Conservation (phyloP, 1,284 basidiomycete genomes). For the Sanghuangporus sanghuang region DNA sequence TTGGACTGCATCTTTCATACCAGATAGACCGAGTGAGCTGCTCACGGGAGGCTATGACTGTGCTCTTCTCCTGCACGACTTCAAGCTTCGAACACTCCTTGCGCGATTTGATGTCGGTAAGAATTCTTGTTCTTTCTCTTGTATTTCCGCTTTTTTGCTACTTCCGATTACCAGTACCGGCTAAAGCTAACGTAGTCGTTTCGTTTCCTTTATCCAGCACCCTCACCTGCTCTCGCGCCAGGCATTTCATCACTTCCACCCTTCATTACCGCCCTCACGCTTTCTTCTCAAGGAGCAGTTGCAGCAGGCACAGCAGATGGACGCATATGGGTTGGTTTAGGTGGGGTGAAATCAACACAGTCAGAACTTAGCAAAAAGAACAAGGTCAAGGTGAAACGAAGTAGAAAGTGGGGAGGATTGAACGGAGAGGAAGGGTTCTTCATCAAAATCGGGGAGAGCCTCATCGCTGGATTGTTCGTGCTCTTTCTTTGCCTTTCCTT, state of each 20-base stretch:
- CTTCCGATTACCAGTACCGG: background rate
- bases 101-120: conserved; percentile 57
- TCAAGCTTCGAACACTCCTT: conserved; percentile 47
- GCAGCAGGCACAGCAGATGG: conserved; percentile 75
- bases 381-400: conserved; percentile 50
- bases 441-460: conserved; percentile 58
- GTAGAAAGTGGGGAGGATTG: conserved; percentile 69
- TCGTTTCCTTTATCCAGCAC: conserved; percentile 25
- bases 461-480: conserved; percentile 61
- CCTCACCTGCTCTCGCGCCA: conserved; percentile 33
- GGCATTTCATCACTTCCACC: conserved; percentile 63
- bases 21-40: conserved; percentile 60
- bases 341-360: conserved; percentile 49
- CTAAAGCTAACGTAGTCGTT: background rate
- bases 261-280: conserved; percentile 56
- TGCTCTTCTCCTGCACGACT: conserved; percentile 63
- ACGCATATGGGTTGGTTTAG: conserved; percentile 58
- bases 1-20: conserved; percentile 61
- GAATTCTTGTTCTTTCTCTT: conserved; percentile 19
- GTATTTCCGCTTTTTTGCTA: background rate
- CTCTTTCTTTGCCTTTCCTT: background rate
- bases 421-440: conserved; percentile 40
- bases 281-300: conserved; percentile 52
- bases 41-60: conserved; percentile 75
- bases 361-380: conserved; percentile 32